phyloP scores from a whole-genome alignment of 2,329 filamentous ascomycete species.

The Trichoderma afroharzianum region DNA sequence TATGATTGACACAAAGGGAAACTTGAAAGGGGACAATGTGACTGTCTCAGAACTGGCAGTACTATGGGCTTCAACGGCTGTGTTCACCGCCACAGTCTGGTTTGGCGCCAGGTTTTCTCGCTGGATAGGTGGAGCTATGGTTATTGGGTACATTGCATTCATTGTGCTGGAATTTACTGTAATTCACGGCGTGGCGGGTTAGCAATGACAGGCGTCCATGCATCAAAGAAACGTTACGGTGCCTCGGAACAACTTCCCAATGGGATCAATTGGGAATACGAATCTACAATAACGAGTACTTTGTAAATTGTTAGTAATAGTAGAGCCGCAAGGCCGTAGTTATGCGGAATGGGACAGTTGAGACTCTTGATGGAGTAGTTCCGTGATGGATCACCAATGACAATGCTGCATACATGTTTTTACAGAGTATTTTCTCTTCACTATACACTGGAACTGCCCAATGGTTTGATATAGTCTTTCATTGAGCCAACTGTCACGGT shows the following conservation, averaged over 20 bases:
- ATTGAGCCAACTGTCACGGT: background rate
- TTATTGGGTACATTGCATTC: slow-evolving; percentile 17
- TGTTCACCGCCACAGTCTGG: background rate
- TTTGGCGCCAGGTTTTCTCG: background rate
- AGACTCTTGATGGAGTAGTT: background rate
- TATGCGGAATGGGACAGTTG: background rate
- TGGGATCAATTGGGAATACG: background rate
- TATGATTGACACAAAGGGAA: background rate
- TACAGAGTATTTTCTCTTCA: background rate
- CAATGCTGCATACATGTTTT: background rate
- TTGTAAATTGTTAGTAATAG: background rate
- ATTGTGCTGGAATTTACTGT: slow-evolving; percentile 12
- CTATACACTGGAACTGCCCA: background rate
- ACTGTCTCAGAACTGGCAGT: background rate
- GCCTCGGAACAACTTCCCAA: background rate
- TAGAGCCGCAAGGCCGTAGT: background rate
- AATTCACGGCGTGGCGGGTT: background rate
- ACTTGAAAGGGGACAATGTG: background rate
- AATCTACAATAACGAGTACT: background rate
- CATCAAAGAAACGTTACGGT: background rate
- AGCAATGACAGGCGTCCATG: background rate
- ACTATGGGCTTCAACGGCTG: background rate
- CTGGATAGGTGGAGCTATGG: background rate
- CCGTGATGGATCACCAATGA: background rate
- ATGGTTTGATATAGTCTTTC: background rate